Evolutionary conservation across 2,329 filamentous ascomycete genomes (phyloP), one percentile per base, ranked within the genome.

Genomic region (Penicillium hesseltinei): DNA sequence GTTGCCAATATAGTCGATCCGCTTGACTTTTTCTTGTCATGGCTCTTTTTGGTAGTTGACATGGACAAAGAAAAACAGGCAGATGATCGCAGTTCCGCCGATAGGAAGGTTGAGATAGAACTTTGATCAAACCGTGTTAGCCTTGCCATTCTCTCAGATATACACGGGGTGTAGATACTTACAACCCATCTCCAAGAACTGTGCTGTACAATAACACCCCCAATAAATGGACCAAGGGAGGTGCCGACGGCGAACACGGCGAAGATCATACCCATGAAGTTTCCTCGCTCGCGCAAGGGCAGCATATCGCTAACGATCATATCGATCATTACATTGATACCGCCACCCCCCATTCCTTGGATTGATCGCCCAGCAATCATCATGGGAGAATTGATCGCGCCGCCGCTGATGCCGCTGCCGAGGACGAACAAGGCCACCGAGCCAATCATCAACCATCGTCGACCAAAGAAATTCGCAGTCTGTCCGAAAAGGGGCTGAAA

Each of bases 91-190:
- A 2, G 27, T 31, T 36, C 40, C 40, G 5, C 21, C 15, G 13
- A 45, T n/a, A 9, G 50, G 50, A 4, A 52, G 13, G 31, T 52
- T 52, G 9, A 52, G 19, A 15, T 52, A 52, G 13, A 52, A 52
- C 39, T 42, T 42, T 42, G 21, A 40, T 40, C 10, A 40, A 40
- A 40, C 11, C 11, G 19, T 21, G 19, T 40, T 21, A 40, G 38
- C 38, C 10, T 40, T 40, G 10, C 5, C 10, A 40, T 40, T 40
- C 19, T 40, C 38, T 21, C 19, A 21, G 19, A 40, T 40, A 40
- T 21, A 40, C 7, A 23, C 5, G 10, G 38, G 38, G 38, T 0
- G 23, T 23, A 15, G 13, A 23, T 23, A 42, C 39, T 42, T 15
- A 42, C 21, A 8, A 38, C 31, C 50, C 40, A 52, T 23, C 39